Conservation (phyloP, 306 rosid genomes). For the Canavalia ensiformis region DNA sequence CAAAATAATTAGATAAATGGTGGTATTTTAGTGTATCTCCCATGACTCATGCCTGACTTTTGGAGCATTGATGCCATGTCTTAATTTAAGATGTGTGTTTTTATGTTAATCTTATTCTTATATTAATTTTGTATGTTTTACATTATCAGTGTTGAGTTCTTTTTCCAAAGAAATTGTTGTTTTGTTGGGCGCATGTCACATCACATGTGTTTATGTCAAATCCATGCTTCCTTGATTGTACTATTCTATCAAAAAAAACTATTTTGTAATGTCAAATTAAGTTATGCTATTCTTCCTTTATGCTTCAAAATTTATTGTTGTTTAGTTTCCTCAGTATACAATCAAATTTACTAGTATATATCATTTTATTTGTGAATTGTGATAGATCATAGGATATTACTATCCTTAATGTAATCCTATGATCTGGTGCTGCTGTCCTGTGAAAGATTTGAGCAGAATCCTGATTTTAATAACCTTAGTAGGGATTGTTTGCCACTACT, state of each 20-base stretch:
- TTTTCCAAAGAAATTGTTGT: background rate
- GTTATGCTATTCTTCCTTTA: slow-evolving; percentile 27
- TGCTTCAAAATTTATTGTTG: slow-evolving; percentile 11
- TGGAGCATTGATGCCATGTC: background rate
- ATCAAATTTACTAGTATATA: background rate
- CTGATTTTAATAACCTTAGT: slow-evolving; percentile 12
- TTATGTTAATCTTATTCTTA: background rate
- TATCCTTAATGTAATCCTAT: slow-evolving; percentile 1
- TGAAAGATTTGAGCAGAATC: background rate
- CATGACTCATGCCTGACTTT: slow-evolving; percentile 32
- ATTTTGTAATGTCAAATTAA: slow-evolving; percentile 14
- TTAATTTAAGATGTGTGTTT: slow-evolving; percentile 26
- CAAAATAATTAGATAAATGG: background rate
- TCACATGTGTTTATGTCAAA: background rate
- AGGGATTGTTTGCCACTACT: slow-evolving; percentile 33
- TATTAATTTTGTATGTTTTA: background rate
- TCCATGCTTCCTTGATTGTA: slow-evolving; percentile 14
- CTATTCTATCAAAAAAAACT: background rate
- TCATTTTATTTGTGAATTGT: background rate
- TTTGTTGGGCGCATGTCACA: background rate
- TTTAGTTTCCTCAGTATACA: slow-evolving; percentile 16
- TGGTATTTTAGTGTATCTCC: background rate
- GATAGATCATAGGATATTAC: slow-evolving; percentile 28
- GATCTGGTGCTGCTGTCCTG: slow-evolving; percentile 37
- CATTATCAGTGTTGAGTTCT: background rate